Base-by-base conservation (phyloP, 2,329 filamentous ascomycete genomes). In the Apiospora marii region DNA sequence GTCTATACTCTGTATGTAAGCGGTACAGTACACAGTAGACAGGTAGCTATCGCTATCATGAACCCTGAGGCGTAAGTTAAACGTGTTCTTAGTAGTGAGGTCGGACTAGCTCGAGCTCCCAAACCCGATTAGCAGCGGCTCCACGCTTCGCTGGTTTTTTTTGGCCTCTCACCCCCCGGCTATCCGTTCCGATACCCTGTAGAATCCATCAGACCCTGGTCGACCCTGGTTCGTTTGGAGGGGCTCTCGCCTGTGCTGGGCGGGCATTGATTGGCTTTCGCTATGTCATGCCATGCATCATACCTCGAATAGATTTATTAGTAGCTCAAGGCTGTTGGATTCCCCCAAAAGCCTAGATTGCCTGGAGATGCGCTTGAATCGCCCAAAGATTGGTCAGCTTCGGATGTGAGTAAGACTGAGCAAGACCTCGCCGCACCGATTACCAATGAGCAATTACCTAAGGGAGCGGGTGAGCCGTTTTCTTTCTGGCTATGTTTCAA, bases 31-130 rank as follows among this genome's bases (percentile, higher is more conserved):
- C 51, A 30, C n/a, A n/a, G 46, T 49, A 48, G 24, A 30, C n/a
- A 12, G 13, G 30, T 22, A 41, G 30, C 58, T 37, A 41, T 64
- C 58, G 58, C 22, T 64, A 64, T 64, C 58, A n/a, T 41, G 34
- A 37, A 41, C n/a, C 58, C 58, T 64, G 58, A 41, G 22, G 58
- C 58, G 58, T 30, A 64, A 64, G 58, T 64, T n/a, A 73, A 73
- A 73, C 72, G 72, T 73, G 72, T 73, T 72, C 70, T 73, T 73
- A 73, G 72, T 64, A 49, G 30, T 22, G 16, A 12, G 53, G 16
- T 37, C 53, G 19, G 30, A 37, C 16, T 37, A 61, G 30, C 58
- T 64, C 58, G 8, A 64, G 58, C 58, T 64, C 34, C 58, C 58
- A 37, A 64, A 64, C 58, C 13, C 58, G 58, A 64, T 64, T 64